Conservation (phyloP, 2,329 filamentous ascomycete genomes). For the Xylaria hypoxylon region DNA sequence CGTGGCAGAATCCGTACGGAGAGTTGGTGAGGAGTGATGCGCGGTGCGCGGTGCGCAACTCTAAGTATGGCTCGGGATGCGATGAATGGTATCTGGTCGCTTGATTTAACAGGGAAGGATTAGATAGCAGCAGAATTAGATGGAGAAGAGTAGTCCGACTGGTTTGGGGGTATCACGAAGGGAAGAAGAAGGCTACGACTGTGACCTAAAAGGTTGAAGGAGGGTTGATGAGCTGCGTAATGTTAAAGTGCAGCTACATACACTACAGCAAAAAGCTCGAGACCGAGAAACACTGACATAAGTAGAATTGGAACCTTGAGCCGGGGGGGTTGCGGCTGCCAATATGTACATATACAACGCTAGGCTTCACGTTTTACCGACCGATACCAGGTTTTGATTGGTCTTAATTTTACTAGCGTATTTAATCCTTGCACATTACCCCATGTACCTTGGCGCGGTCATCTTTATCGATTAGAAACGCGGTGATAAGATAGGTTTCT, state of each 20-base stretch:
- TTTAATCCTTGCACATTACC: background rate
- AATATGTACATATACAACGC: conserved; percentile 48
- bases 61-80: conserved; percentile 3
- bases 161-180: conserved; percentile 47
- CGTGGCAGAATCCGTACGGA: background rate
- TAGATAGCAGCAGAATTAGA: conserved; percentile 30
- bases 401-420: conserved; percentile 10
- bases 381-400: conserved; percentile 37
- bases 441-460: background rate
- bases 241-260: conserved; percentile 5
- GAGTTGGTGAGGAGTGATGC: conserved; percentile 4
- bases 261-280: conserved; percentile 34
- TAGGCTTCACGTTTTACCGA: conserved; percentile 47
- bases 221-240: conserved; percentile 13
- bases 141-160: conserved; percentile 24
- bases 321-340: conserved; percentile 43
- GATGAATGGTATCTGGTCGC: background rate
- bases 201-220: conserved; percentile 31
- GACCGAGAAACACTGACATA: conserved; percentile 37
- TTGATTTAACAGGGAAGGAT: background rate
- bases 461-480: conserved; percentile 14
- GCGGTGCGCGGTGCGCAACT: conserved; percentile 3
- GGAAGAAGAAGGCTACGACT: conserved; percentile 36
- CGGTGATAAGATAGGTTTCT: conserved; percentile 25
- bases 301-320: conserved; percentile 26